Base-by-base conservation (phyloP, 805 yeast genomes). In the Zygotorulaspora danielsina region DNA sequence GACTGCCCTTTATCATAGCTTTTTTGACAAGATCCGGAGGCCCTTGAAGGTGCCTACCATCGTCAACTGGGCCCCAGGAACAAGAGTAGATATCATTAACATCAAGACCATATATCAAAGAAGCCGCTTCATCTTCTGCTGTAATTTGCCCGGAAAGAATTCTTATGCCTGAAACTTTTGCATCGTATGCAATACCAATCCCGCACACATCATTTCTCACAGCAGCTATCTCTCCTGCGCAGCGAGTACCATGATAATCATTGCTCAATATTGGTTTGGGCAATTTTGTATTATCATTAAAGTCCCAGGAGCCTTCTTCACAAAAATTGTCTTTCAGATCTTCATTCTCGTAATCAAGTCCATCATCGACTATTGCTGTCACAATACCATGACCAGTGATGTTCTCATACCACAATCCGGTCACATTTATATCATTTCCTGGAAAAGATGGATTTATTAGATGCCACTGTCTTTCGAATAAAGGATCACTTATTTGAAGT, bases 21-120 rank as follows among this genome's bases (percentile, higher is more conserved):
- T 84, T 78, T 53, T 76, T 75, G 5, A 90, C 96, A 19, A 90
- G 54, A 22, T 67, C 60, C 17, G 85, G 84, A 0, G 98, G 98
- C 3, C 78, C 93, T 37, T 85, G 88, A 72, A 93, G 76, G 1
- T 95, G 76, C 41, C 62, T 71, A 0, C 98, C 98, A 59, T 90
- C 85, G 61, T 93, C 98, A 2, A 87, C 75, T 2, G 98, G 98
- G 6, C 98, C 98, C 98, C 98, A 93, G 3, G 96, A 87, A 63
- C 98, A 93, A 3, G 96, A 85, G 60, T 88, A 93, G 27, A 93
- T 93, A 61, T 93, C 96, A 62, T 93, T 93, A 19, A 77, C 75
- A 45, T 86, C 89, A 47, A 84, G 66, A 0, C 79, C 89, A 62
- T 84, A 83, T 25, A 84, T 72, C 71, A 93, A 68, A 1, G 97